A percentile compares a stretch with the other conserved stretches of the same genome.
phyloP scores from a whole-genome alignment of 169 alveolate genomes.

The Plasmodium blacklocki region DNA sequence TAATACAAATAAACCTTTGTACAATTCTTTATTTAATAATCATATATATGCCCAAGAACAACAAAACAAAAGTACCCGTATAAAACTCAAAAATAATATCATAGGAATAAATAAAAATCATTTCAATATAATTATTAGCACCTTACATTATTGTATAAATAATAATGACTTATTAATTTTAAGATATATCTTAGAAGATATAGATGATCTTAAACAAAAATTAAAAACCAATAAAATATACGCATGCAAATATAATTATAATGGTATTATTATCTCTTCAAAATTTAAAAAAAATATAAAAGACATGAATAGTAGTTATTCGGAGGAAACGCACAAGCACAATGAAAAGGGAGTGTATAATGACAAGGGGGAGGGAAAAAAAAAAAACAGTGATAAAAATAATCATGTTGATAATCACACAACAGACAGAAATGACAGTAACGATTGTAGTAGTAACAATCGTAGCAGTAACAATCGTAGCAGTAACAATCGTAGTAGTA shows the following conservation, averaged over 20 bases:
- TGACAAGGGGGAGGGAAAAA: neutral
- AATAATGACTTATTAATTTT: conserved; percentile 46
- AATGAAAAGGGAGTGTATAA: too few species aligned
- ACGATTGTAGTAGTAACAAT: too few species aligned
- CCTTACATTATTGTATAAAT: conserved; percentile 5
- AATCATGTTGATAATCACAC: neutral
- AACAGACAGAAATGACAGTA: too few species aligned
- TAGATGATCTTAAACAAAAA: neutral
- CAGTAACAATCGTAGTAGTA: too few species aligned
- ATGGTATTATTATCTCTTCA: conserved; percentile 36
- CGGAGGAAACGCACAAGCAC: neutral
- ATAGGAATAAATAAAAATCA: conserved; percentile 4
- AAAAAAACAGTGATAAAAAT: neutral
- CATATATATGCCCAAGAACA: neutral
- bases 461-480: too few species aligned
- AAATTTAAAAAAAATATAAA: conserved; percentile 24
- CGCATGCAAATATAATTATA: conserved; percentile 31
- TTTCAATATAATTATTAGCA: conserved; percentile 24
- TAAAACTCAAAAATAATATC: neutral
- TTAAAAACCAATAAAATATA: conserved; percentile 12
- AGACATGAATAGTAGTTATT: neutral
- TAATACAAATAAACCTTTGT: neutral
- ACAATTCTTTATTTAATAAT: neutral
- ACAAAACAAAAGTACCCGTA: too few species aligned
- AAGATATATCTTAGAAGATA: conserved; percentile 9